Conservation (phyloP, 2,329 filamentous ascomycete species). For the Hypoxylon sp. region DNA sequence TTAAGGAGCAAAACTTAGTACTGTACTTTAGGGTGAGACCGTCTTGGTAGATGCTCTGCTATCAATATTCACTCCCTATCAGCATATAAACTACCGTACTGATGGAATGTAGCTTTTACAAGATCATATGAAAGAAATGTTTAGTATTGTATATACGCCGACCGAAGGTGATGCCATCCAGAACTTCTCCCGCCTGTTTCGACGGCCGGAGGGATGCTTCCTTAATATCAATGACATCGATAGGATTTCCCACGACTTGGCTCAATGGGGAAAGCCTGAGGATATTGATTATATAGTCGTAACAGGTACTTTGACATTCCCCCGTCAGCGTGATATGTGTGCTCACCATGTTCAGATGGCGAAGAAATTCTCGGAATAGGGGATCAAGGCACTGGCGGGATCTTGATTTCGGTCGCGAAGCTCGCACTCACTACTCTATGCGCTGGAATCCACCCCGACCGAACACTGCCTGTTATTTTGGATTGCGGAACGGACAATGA, state of each 20-base stretch:
- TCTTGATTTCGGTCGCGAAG: slow-evolving; percentile 87
- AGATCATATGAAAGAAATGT: slow-evolving; percentile 87
- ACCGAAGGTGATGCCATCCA: slow-evolving; percentile 91
- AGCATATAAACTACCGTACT: slow-evolving; percentile 7
- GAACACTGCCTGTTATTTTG: slow-evolving; percentile 82
- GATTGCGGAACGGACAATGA: slow-evolving; percentile 90
- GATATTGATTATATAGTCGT: slow-evolving; percentile 92
- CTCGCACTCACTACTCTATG: slow-evolving; percentile 85
- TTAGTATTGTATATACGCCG: slow-evolving; percentile 89
- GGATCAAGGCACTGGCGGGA: slow-evolving; percentile 86
- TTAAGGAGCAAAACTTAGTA: slow-evolving; percentile 88
- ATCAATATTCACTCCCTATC: neutral
- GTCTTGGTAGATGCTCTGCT: neutral
- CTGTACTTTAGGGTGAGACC: slow-evolving; percentile 76
- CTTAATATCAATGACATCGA: slow-evolving; percentile 78
- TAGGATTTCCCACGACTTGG: slow-evolving; percentile 72
- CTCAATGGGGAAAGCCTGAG: slow-evolving; percentile 75
- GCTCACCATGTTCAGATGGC: slow-evolving; percentile 57
- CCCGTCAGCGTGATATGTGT: neutral
- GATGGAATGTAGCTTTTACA: slow-evolving; percentile 69
- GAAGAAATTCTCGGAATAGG: slow-evolving; percentile 87
- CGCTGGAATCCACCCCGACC: slow-evolving; percentile 84
- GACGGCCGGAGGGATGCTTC: slow-evolving; percentile 83
- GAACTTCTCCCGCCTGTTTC: slow-evolving; percentile 82
- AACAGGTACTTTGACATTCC: slow-evolving; percentile 66